These are phyloP conservation scores for Raddia distichophylla DNA, from an alignment of 176 grass and related monocot species.

Conservation along the genomic window DNA sequence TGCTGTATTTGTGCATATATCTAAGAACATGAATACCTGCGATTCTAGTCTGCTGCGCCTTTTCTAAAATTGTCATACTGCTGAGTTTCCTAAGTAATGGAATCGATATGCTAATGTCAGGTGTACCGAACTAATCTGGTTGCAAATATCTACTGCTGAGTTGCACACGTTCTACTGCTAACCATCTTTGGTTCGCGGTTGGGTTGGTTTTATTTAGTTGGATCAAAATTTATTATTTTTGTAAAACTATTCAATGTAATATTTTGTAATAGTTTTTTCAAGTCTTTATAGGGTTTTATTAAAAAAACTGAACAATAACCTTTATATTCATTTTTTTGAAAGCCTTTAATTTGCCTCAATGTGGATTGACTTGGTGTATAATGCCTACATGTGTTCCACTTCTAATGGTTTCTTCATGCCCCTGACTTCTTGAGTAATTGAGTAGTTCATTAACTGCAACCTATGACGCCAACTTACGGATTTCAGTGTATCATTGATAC, in stretches of 20 bases:
- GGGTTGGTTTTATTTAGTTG: no score
- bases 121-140: neutral
- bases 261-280: no score
- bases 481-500: slow-evolving; percentile 4
- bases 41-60: neutral
- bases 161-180: neutral
- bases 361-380: neutral
- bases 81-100: neutral
- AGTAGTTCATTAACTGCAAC: neutral
- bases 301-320: no score
- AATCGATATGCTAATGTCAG: neutral
- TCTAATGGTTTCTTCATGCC: neutral
- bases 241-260: no score
- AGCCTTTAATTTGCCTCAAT: neutral
- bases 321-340: no score
- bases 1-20: neutral
- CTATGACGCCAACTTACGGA: neutral
- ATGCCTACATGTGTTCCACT: neutral
- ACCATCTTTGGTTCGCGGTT: no score
- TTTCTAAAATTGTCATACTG: neutral
- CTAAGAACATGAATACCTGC: neutral
- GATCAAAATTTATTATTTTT: no score
- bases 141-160: neutral
- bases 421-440: neutral
- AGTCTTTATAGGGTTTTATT: no score